A percentile compares a stretch with the other conserved stretches of the same genome.
Conservation (phyloP, 169 alveolate species). For the Cyclospora cayetanensis region DNA sequence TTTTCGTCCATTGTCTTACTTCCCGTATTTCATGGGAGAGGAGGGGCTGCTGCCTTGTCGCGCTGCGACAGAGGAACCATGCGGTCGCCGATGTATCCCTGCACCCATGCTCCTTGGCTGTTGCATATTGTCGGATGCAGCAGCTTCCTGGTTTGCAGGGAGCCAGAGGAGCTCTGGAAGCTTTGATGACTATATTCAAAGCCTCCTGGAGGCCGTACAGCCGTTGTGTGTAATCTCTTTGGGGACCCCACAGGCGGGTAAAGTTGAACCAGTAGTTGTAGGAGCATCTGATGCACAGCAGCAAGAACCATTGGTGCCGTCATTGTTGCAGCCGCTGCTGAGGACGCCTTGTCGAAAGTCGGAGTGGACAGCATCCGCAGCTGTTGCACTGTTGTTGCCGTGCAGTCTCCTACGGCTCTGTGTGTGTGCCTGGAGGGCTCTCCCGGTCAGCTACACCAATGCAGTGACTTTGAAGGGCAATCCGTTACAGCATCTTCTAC, state of each 20-base stretch:
- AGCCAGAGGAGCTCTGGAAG: neutral
- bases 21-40: conserved; percentile 27
- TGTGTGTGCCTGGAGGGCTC: conserved; percentile 44
- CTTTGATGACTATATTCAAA: conserved; percentile 33
- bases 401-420: conserved; percentile 19
- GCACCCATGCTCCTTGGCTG: conserved; percentile 21
- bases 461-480: conserved; percentile 21
- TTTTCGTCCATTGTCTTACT: conserved; percentile 6
- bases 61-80: neutral
- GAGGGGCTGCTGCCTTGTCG: neutral
- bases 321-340: conserved; percentile 39
- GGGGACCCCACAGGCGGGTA: neutral
- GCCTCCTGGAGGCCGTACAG: neutral
- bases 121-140: conserved; percentile 33
- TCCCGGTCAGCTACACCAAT: conserved; percentile 25
- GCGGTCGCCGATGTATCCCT: conserved; percentile 46
- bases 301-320: conserved; percentile 17
- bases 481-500: conserved; percentile 38
- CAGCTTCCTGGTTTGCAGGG: conserved; percentile 45
- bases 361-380: neutral
- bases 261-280: neutral
- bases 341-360: neutral
- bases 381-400: conserved; percentile 5
- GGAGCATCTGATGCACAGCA: neutral
- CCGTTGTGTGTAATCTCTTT: conserved; percentile 34